Conservation (phyloP, 2,329 filamentous ascomycete genomes). For the Berkeleyomyces rouxiae region DNA sequence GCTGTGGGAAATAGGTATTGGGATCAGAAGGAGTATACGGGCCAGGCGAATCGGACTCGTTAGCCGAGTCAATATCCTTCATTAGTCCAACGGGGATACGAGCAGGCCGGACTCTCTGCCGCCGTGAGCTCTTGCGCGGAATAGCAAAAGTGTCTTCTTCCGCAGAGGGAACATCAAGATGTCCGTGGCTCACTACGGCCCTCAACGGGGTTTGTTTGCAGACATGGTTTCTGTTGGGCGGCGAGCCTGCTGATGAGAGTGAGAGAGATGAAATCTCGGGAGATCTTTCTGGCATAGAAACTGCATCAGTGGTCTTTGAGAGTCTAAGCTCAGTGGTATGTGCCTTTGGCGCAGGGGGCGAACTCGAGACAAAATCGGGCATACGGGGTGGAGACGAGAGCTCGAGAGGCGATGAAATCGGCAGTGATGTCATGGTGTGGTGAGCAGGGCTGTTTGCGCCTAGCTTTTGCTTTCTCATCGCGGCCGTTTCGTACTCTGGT, state of each 20-base stretch:
- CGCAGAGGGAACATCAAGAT: not conserved
- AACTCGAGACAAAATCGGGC: not conserved
- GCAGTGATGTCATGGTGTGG: constrained; percentile 7
- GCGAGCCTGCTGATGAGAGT: not conserved
- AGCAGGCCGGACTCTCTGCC: constrained; percentile 1
- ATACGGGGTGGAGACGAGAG: not conserved
- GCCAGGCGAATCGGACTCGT: constrained; percentile 6
- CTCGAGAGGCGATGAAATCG: not conserved
- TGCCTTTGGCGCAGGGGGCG: not conserved
- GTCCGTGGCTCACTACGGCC: constrained; percentile 9
- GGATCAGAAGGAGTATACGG: constrained; percentile 5
- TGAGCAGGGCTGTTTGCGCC: constrained; percentile 4
- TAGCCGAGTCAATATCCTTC: constrained; percentile 10
- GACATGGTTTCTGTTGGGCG: not conserved
- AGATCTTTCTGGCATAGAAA: not conserved
- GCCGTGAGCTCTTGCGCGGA: constrained; percentile 10
- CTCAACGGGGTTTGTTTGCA: not conserved
- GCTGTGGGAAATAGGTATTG: not conserved
- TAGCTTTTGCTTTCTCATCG: not conserved
- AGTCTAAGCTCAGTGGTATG: not conserved
- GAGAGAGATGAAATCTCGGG: not conserved
- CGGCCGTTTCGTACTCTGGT: not conserved
- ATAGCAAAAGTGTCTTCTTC: constrained; percentile 4
- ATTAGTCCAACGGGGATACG: not conserved
- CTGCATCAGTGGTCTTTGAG: not conserved